Percentiles rank a stretch among this genome's conserved stretches.
These are phyloP conservation scores for Aureobasidium uvarum DNA, from an alignment of 2,329 filamentous ascomycete species.

Conservation along the genomic window DNA sequence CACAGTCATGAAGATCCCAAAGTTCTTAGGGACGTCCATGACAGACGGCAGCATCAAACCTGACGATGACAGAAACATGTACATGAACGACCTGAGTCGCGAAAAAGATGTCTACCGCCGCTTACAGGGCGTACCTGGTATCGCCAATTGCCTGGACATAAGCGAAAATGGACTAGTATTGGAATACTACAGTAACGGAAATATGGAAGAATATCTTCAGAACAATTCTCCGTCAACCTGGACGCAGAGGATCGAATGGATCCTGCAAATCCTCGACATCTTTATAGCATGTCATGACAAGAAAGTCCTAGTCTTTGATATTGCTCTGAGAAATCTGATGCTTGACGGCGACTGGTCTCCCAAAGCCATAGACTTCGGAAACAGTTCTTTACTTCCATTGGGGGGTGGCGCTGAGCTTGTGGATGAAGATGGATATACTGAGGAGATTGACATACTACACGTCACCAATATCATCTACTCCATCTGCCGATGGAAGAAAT, in stretches of 20 bases:
- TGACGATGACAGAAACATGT: neutral
- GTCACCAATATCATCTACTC: constrained; percentile 4
- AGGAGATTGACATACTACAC: neutral
- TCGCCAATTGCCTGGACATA: neutral
- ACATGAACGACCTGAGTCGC: neutral
- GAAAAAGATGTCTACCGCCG: neutral
- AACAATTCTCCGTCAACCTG: neutral
- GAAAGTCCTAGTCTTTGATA: neutral
- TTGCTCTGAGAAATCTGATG: neutral
- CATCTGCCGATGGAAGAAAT: neutral
- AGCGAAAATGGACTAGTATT: neutral
- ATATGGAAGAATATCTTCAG: neutral
- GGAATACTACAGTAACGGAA: neutral
- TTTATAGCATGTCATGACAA: neutral
- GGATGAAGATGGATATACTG: neutral
- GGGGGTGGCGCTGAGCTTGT: neutral
- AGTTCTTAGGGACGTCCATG: neutral
- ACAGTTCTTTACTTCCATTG: neutral
- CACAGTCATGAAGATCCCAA: neutral
- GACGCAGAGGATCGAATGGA: neutral
- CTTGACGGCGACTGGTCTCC: neutral
- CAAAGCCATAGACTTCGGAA: neutral
- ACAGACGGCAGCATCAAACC: neutral
- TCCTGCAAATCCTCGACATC: neutral
- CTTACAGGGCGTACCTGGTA: neutral